phyloP scores from a whole-genome alignment of 2,329 filamentous ascomycete species.

The Trichoderma citrinoviride region DNA sequence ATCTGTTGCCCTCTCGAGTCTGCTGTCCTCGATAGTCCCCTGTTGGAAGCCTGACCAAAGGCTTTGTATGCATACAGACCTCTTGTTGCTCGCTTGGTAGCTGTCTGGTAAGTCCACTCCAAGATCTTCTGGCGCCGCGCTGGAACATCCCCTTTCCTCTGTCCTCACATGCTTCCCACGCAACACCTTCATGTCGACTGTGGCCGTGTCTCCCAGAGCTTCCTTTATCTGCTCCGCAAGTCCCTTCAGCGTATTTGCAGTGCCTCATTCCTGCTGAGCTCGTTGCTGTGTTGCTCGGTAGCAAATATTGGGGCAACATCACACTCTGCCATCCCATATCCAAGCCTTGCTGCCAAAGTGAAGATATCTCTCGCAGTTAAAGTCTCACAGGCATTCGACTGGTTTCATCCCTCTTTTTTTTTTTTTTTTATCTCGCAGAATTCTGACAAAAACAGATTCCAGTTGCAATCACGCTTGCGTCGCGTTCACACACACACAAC shows the following conservation, averaged over 20 bases:
- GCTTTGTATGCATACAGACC: slow-evolving; percentile 42
- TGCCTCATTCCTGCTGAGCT: not conserved
- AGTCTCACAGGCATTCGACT: not conserved
- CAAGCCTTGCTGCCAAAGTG: not conserved
- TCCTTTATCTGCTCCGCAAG: not conserved
- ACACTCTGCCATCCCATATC: not conserved
- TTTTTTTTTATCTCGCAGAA: not conserved
- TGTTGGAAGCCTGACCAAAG: slow-evolving; percentile 28
- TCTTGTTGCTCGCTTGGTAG: slow-evolving; percentile 33
- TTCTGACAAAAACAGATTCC: slow-evolving; percentile 33
- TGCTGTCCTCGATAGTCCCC: slow-evolving; percentile 15
- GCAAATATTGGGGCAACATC: not conserved
- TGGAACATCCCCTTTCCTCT: not conserved
- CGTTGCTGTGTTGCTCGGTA: not conserved
- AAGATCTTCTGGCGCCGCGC: not conserved
- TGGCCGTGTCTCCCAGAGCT: not conserved
- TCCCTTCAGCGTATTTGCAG: too few relatives aligned
- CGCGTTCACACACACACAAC: slow-evolving; percentile 36
- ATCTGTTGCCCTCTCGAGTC: slow-evolving; percentile 20
- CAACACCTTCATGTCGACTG: not conserved
- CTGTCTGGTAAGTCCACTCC: slow-evolving; percentile 32
- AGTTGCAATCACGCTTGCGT: slow-evolving; percentile 34
- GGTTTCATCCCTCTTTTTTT: not conserved
- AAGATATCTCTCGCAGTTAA: not conserved
- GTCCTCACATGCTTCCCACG: not conserved